Conservation (phyloP, 305 asterid genomes). For the Solanum aculeatissimum region DNA sequence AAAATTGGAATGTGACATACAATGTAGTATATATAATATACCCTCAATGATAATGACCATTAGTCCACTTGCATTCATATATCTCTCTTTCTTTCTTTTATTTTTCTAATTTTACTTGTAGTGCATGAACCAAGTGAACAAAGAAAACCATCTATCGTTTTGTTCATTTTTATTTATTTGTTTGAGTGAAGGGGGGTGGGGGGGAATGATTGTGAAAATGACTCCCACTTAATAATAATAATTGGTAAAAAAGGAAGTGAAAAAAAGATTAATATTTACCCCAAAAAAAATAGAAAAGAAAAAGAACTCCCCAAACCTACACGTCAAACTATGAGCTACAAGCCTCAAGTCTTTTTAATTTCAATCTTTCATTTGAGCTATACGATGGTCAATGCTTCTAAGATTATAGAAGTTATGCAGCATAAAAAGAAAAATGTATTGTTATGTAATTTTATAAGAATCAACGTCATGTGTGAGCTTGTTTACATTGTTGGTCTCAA, state of each 20-base stretch:
- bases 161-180: not conserved
- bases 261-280: not conserved
- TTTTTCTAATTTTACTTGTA: not conserved
- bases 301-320: not conserved
- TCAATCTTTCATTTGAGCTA: no score
- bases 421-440: not conserved
- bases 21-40: not conserved
- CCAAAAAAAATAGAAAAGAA: not conserved
- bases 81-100: not conserved
- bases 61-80: not conserved
- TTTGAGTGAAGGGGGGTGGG: not conserved
- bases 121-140: constrained; percentile 1
- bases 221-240: not conserved
- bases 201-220: not conserved
- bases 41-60: not conserved
- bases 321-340: not conserved
- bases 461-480: not conserved
- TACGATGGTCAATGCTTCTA: not conserved
- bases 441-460: not conserved
- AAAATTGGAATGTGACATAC: not conserved
- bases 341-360: no score
- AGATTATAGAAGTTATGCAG: not conserved
- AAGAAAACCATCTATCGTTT: not conserved
- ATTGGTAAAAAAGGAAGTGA: not conserved
- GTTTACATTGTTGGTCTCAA: not conserved